These are phyloP conservation scores for Sphagnurus paluster DNA, from an alignment of 1,284 basidiomycete genomes.

Conservation along the genomic window DNA sequence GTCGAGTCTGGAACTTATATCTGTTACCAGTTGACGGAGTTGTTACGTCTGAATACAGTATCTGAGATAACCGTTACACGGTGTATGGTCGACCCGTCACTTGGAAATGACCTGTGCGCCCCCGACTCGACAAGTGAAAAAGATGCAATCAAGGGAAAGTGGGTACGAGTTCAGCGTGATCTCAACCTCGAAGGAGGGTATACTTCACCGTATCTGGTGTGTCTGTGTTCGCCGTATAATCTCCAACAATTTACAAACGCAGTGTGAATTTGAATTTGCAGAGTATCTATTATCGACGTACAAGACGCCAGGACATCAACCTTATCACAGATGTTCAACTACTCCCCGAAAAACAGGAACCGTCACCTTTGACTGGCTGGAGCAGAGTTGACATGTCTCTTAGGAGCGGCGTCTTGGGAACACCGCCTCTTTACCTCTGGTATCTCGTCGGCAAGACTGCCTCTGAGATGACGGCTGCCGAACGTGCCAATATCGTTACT, in stretches of 20 bases:
- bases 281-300: constrained; percentile 84
- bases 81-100: constrained; percentile 68
- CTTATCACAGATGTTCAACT: constrained; percentile 65
- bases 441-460: constrained; percentile 69
- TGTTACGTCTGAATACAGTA: constrained; percentile 43
- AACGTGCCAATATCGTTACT: constrained; percentile 70
- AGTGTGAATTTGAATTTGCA: constrained; percentile 29
- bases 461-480: constrained; percentile 55
- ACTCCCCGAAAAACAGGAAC: constrained; percentile 49
- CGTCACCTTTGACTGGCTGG: constrained; percentile 54
- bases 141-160: constrained; percentile 81
- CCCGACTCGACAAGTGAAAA: constrained; percentile 70
- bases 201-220: constrained; percentile 55
- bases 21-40: constrained; percentile 2
- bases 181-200: constrained; percentile 69
- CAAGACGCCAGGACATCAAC: constrained; percentile 74
- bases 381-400: constrained; percentile 55
- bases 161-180: constrained; percentile 83
- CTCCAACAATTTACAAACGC: constrained; percentile 5
- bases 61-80: constrained; percentile 76
- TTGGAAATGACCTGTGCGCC: constrained; percentile 59
- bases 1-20: constrained; percentile 31
- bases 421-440: constrained; percentile 66
- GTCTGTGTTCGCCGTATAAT: constrained; percentile 15
- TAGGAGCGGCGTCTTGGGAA: constrained; percentile 53